Evolutionary conservation across 2,329 filamentous ascomycete species (phyloP).

Genomic region (Neonectria neomacrospora): DNA sequence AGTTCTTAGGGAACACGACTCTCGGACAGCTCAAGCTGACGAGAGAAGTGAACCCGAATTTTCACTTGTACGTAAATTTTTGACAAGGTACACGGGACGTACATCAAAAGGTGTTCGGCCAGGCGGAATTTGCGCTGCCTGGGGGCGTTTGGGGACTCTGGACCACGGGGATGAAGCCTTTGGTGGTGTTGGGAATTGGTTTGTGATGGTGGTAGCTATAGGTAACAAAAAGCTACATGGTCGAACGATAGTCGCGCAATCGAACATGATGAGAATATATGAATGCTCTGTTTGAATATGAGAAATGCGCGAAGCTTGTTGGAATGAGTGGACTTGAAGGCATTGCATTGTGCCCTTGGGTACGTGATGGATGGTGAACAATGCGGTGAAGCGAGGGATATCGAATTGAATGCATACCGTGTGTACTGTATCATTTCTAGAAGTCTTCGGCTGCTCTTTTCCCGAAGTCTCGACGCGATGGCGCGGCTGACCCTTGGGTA

Average conservation of each 20-base stretch:
- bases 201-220: conserved; percentile 41
- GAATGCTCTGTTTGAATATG: neutral
- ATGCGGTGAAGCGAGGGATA: neutral
- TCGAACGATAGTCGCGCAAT: conserved; percentile 37
- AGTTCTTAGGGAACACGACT: conserved; percentile 29
- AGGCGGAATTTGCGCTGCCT: conserved; percentile 43
- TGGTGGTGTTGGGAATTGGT: conserved; percentile 44
- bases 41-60: conserved; percentile 29
- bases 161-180: conserved; percentile 41
- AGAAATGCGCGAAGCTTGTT: neutral
- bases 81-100: conserved; percentile 52
- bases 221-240: conserved; percentile 46
- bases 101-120: conserved; percentile 60
- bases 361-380: neutral
- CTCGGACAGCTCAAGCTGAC: conserved; percentile 17
- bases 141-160: conserved; percentile 43
- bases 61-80: conserved; percentile 54
- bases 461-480: neutral
- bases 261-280: conserved; percentile 34
- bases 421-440: neutral
- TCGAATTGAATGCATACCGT: neutral
- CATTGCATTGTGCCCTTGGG: neutral
- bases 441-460: neutral
- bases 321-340: neutral
- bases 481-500: neutral